Conservation (phyloP, 306 rosid species). For the Quillaja saponaria region DNA sequence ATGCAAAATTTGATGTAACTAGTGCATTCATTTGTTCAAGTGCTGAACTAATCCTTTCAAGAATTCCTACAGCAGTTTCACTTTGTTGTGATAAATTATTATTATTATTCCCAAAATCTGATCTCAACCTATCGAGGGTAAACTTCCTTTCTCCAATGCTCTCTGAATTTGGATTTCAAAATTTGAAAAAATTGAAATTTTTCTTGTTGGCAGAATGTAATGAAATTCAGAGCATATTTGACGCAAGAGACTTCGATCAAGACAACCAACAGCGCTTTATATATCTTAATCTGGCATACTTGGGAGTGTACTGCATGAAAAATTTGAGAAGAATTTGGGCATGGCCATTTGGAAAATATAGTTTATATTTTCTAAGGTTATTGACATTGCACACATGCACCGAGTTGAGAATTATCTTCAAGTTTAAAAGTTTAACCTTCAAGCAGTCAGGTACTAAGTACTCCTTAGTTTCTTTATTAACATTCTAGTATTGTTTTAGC, state of each 20-base stretch:
- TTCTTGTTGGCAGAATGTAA: slow-evolving; percentile 6
- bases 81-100: slow-evolving; percentile 36
- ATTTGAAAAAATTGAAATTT: not conserved
- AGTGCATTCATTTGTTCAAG: slow-evolving; percentile 57
- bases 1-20: slow-evolving; percentile 64
- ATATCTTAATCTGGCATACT: not conserved
- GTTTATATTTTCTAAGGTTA: not conserved
- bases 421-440: no score
- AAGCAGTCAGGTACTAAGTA: no score
- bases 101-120: slow-evolving; percentile 35
- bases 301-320: not conserved
- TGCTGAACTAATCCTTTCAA: slow-evolving; percentile 68
- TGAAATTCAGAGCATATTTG: not conserved
- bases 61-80: slow-evolving; percentile 75
- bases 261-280: no score
- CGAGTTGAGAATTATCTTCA: not conserved
- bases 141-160: slow-evolving; percentile 57
- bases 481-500: no score
- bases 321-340: not conserved
- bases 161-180: slow-evolving; percentile 31
- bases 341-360: no score
- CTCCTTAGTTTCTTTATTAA: no score
- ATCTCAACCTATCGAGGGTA: slow-evolving; percentile 62
- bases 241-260: no score
- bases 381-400: slow-evolving; percentile 3